Conservation (phyloP, 169 alveolate species). For the Babesia ovis region DNA sequence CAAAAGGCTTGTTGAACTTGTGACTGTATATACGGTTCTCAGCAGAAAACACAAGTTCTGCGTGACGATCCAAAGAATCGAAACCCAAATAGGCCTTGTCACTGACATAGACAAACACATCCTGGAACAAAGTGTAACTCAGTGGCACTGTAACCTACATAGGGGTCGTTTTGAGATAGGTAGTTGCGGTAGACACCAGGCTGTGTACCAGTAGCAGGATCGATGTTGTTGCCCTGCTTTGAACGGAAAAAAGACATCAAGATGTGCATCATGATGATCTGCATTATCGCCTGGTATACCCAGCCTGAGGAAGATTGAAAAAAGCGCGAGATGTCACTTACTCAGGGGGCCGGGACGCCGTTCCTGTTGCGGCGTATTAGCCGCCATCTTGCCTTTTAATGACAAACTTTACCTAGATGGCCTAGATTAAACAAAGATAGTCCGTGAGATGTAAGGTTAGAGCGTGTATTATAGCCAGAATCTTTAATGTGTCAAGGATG, state of each 20-base stretch:
- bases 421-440: too few relatives aligned
- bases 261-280: constrained; percentile 27
- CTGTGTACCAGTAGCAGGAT: constrained; percentile 18
- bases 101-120: constrained; percentile 43
- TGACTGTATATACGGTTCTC: constrained; percentile 50
- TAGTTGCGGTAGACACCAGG: constrained; percentile 19
- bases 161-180: constrained; percentile 16
- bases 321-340: not conserved
- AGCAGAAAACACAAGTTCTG: constrained; percentile 36
- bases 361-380: constrained; percentile 7
- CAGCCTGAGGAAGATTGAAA: constrained; percentile 13
- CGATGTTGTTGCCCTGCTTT: not conserved
- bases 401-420: too few relatives aligned
- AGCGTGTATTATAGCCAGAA: too few relatives aligned
- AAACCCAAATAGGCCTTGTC: constrained; percentile 15
- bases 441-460: too few relatives aligned
- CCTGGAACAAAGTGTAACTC: constrained; percentile 11
- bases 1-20: constrained; percentile 48
- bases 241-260: constrained; percentile 22
- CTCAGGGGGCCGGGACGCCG: constrained; percentile 1
- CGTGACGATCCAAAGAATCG: constrained; percentile 19
- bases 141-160: constrained; percentile 11
- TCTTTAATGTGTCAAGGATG: not conserved
- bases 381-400: constrained; percentile 1
- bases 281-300: constrained; percentile 40